Evolutionary conservation across 371 early-diverging fungal species (phyloP), one percentile per base, ranked within the genome.

Genomic region (Quaeritorhiza haematococci): DNA sequence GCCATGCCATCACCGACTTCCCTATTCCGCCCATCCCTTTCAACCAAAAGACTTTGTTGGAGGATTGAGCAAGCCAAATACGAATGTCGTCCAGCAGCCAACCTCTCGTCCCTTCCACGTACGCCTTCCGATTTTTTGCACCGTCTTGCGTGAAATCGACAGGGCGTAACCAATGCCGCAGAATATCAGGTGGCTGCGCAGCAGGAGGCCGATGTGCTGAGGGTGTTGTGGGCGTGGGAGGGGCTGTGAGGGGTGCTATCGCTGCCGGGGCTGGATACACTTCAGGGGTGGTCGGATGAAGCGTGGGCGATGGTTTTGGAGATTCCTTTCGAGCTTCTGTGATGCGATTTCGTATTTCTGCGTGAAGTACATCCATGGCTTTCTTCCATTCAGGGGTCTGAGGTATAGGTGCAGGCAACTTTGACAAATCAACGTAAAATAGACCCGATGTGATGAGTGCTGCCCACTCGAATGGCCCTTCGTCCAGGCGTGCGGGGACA

Each of bases 381-480:
- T 10, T 27, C 47, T 47, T 24, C 10, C 10, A 15, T 27, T 47
- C 26, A 21, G 47, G 10, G 24, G 15, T 10, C 26, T 15, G 10
- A 15, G 24, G 10, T 15, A 26, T 26, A n/a, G n/a, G n/a, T n/a
- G n/a, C n/a, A n/a, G n/a, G n/a, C n/a, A n/a, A n/a, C n/a, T n/a
- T n/a, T 10, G 10, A 15, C 15, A 15, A 15, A 15, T 10, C 47
- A 10, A 47, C 10, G 38, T 53, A 53, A 24, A 59, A 52, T 19
- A 32, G 33, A 8, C 61, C 61, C 2, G 57, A 10, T 3, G 58
- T 57, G 42, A 51, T 42, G 2, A 56, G 24, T 27, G 43, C 32
- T 1, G 61, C 35, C 66, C 62, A 66, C 10, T 57, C 58, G 44
- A 57, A 58, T 2, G 63, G 56, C 1, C 59, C 62, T 15, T 59